Conservation (phyloP, 2,329 filamentous ascomycete genomes). For the Neofusicoccum cordaticola region DNA sequence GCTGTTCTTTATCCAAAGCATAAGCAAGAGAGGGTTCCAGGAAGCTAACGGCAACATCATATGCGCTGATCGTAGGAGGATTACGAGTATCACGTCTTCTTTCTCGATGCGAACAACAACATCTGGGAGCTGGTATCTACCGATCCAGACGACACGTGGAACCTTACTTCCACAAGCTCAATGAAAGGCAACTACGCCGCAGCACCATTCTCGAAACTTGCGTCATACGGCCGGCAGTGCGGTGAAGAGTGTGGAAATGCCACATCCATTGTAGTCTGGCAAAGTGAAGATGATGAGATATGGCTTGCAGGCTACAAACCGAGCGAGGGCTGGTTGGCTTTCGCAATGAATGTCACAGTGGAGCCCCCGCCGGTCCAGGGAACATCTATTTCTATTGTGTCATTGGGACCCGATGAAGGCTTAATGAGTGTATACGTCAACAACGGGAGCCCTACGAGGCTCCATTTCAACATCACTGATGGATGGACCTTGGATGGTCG, state of each 20-base stretch:
- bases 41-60: no score
- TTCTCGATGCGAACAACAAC: not conserved
- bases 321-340: not conserved
- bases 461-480: slow-evolving; percentile 6
- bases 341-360: not conserved
- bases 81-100: slow-evolving; percentile 9
- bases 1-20: not conserved
- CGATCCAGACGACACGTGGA: slow-evolving; percentile 3
- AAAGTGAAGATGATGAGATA: not conserved
- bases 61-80: not conserved
- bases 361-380: not conserved
- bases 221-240: slow-evolving; percentile 1
- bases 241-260: not conserved
- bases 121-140: not conserved
- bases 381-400: not conserved
- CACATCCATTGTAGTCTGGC: not conserved
- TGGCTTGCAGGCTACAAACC: not conserved
- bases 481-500: not conserved
- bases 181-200: not conserved
- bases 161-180: not conserved
- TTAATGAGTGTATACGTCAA: slow-evolving; percentile 8
- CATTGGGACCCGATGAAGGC: not conserved
- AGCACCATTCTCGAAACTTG: not conserved
- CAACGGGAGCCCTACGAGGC: not conserved
- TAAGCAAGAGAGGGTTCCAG: no score